Conservation (phyloP, 2,329 filamentous ascomycete genomes). For the Byssoonygena ceratinophila region DNA sequence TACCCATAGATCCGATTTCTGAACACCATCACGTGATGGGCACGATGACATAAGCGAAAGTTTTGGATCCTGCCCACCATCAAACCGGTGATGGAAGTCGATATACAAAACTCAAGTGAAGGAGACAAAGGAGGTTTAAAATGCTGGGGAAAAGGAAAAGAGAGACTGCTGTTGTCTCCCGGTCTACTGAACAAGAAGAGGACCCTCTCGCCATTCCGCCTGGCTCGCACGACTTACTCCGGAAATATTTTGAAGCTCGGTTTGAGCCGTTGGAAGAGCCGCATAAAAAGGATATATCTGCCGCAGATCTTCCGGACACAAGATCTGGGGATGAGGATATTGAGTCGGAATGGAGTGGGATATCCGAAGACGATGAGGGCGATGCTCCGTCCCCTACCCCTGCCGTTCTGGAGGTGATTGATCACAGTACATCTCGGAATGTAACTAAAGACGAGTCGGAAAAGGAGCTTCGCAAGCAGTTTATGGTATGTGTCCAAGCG, state of each 20-base stretch:
- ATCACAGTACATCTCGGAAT: conserved; percentile 44
- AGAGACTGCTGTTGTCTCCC: conserved; percentile 26
- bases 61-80: no score
- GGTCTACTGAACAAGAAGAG: conserved; percentile 19
- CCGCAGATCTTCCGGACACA: conserved; percentile 15
- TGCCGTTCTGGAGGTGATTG: conserved; percentile 49
- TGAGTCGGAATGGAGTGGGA: conserved; percentile 50
- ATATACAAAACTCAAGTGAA: not conserved
- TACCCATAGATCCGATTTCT: not conserved
- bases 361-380: conserved; percentile 45
- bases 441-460: conserved; percentile 42
- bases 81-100: no score
- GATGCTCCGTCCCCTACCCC: conserved; percentile 20
- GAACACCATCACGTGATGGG: not conserved
- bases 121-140: conserved; percentile 1
- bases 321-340: conserved; percentile 18
- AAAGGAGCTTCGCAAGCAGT: conserved; percentile 63
- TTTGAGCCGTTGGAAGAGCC: conserved; percentile 60
- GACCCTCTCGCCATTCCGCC: conserved; percentile 27
- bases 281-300: conserved; percentile 15
- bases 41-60: not conserved
- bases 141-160: conserved; percentile 43
- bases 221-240: conserved; percentile 63
- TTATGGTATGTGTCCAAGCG: conserved; percentile 51
- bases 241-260: conserved; percentile 74